Percentiles rank a stretch among this genome's conserved stretches.
phyloP scores from a whole-genome alignment of 2,329 filamentous ascomycete genomes.

The Dryadomyces sulphureus region DNA sequence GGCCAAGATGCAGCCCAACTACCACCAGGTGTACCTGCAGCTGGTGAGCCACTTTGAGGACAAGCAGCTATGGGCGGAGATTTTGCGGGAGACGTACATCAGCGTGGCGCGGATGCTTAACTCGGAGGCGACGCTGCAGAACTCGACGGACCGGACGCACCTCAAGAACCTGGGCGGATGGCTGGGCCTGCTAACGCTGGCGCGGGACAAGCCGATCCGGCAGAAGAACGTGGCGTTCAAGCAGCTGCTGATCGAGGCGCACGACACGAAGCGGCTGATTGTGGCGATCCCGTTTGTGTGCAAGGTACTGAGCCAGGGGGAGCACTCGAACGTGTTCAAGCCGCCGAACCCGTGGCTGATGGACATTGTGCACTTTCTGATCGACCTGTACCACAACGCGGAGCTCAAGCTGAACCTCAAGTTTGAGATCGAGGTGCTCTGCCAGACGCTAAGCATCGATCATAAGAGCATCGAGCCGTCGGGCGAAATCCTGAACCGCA shows the following conservation, averaged over 20 bases:
- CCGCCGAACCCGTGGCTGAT: conserved; percentile 96
- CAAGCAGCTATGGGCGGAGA: conserved; percentile 66
- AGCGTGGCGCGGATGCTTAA: conserved; percentile 81
- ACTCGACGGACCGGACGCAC: conserved; percentile 69
- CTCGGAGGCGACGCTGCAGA: conserved; percentile 73
- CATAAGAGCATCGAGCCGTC: conserved; percentile 84
- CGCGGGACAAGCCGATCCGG: conserved; percentile 87
- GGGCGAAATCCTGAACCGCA: conserved; percentile 67
- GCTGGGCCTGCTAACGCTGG: conserved; percentile 86
- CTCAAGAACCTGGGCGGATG: conserved; percentile 88
- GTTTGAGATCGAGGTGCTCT: conserved; percentile 96
- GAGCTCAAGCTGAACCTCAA: conserved; percentile 94
- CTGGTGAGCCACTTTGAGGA: conserved; percentile 73
- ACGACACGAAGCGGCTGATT: conserved; percentile 79
- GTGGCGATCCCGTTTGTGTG: conserved; percentile 96
- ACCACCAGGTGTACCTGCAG: conserved; percentile 83
- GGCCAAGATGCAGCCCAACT: conserved; percentile 94
- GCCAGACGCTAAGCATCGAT: conserved; percentile 81
- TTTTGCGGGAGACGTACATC: conserved; percentile 84
- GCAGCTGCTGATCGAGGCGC: conserved; percentile 82
- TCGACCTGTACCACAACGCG: conserved; percentile 85
- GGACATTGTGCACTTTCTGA: conserved; percentile 82
- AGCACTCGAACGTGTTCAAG: conserved; percentile 73
- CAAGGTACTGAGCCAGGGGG: conserved; percentile 80
- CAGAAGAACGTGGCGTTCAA: conserved; percentile 97